Evolutionary conservation across 306 rosid genomes (phyloP).

Genomic region (Senna siamea): DNA sequence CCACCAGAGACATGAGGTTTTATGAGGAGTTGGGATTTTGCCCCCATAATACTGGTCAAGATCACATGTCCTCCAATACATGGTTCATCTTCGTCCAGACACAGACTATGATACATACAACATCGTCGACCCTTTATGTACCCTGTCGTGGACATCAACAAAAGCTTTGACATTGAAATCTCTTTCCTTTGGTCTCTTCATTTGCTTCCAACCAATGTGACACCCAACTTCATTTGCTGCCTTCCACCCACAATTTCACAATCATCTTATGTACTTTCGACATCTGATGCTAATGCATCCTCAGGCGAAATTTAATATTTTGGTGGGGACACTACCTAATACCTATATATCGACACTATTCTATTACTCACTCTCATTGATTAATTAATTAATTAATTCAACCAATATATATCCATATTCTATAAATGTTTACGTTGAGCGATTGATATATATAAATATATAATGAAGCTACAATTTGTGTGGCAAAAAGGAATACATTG

Average conservation of each 20-base stretch:
- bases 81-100: constrained; percentile 52
- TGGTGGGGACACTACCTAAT: constrained; percentile 52
- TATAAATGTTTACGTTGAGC: too few species aligned
- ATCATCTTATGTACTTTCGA: constrained; percentile 57
- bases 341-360: too few species aligned
- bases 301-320: constrained; percentile 41
- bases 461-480: constrained; percentile 37
- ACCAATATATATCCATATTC: too few species aligned
- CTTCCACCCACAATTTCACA: constrained; percentile 66
- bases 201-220: constrained; percentile 39
- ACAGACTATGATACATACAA: constrained; percentile 43
- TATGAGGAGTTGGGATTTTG: constrained; percentile 43
- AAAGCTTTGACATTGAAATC: constrained; percentile 41
- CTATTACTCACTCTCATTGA: too few species aligned
- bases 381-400: too few species aligned
- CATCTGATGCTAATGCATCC: constrained; percentile 47
- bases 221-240: constrained; percentile 37
- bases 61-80: constrained; percentile 55
- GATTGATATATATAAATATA: neutral
- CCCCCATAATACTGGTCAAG: constrained; percentile 55
- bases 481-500: constrained; percentile 45
- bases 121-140: constrained; percentile 48
- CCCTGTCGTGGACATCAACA: constrained; percentile 41
- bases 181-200: constrained; percentile 52
- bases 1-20: constrained; percentile 48